Conservation (phyloP, 768 basidiomycete genomes). For the Collybiopsis luxurians region DNA sequence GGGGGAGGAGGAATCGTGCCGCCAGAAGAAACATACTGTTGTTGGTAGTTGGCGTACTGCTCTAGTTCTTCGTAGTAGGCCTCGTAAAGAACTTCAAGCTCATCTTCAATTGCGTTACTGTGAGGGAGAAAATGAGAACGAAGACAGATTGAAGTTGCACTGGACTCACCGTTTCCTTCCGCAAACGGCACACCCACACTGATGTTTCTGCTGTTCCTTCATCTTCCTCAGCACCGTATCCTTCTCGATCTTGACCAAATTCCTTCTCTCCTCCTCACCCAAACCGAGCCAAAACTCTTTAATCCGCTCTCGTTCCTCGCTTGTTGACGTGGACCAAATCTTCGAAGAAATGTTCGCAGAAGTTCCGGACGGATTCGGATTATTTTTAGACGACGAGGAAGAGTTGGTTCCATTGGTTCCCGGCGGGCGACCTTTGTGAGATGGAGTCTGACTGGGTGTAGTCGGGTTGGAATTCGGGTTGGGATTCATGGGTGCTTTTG, state of each 20-base stretch:
- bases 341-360: slow-evolving; percentile 55
- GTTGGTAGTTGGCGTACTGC: slow-evolving; percentile 97
- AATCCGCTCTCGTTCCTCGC: slow-evolving; percentile 94
- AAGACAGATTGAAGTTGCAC: slow-evolving; percentile 17
- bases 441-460: slow-evolving; percentile 24
- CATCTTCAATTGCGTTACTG: slow-evolving; percentile 97
- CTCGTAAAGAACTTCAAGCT: slow-evolving; percentile 99
- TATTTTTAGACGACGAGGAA: not conserved
- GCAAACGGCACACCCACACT: slow-evolving; percentile 94
- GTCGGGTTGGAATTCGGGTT: slow-evolving; percentile 51
- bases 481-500: slow-evolving; percentile 55
- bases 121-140: slow-evolving; percentile 23
- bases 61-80: slow-evolving; percentile 99
- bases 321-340: slow-evolving; percentile 93
- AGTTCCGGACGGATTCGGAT: slow-evolving; percentile 4
- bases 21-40: slow-evolving; percentile 90
- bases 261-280: slow-evolving; percentile 86
- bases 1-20: slow-evolving; percentile 89
- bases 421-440: slow-evolving; percentile 15
- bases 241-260: slow-evolving; percentile 96
- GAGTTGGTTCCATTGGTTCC: slow-evolving; percentile 14
- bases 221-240: slow-evolving; percentile 97
- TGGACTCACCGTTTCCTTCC: slow-evolving; percentile 90
- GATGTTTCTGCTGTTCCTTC: slow-evolving; percentile 99
- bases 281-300: slow-evolving; percentile 97